phyloP scores from a whole-genome alignment of 768 basidiomycete species.

The Leccinum fibrillosum region DNA sequence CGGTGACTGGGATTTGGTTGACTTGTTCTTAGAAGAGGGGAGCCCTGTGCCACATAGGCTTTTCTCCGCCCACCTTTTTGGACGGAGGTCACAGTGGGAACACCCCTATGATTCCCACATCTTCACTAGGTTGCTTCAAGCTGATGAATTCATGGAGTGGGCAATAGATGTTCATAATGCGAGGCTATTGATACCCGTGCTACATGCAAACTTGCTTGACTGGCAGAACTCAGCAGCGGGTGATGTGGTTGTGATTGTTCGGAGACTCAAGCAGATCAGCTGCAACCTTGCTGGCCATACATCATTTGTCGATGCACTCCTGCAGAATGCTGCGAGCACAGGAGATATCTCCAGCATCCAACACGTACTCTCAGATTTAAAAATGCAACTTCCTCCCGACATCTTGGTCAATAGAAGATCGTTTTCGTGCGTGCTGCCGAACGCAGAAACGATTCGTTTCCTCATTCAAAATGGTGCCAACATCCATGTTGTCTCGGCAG shows the following conservation, averaged over 20 bases:
- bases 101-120: fast-evolving
- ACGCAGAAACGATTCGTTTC: not conserved
- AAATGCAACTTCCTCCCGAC: not conserved
- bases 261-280: not conserved
- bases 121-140: not conserved
- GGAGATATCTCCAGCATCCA: not conserved
- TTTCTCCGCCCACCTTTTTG: not conserved
- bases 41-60: not conserved
- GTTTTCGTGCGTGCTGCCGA: fast-evolving
- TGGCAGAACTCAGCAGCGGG: no score
- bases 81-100: no score
- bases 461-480: not conserved
- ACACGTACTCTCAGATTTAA: not conserved
- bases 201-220: not conserved
- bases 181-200: fast-evolving
- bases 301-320: not conserved
- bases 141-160: not conserved
- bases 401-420: not conserved
- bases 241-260: not conserved
- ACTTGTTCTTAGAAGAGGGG: not conserved
- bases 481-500: not conserved
- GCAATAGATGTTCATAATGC: not conserved
- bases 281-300: not conserved
- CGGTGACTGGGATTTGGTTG: fast-evolving
- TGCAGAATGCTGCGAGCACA: not conserved